Evolutionary conservation across 768 basidiomycete genomes (phyloP).

Genomic region (Solioccasus polychromus): DNA sequence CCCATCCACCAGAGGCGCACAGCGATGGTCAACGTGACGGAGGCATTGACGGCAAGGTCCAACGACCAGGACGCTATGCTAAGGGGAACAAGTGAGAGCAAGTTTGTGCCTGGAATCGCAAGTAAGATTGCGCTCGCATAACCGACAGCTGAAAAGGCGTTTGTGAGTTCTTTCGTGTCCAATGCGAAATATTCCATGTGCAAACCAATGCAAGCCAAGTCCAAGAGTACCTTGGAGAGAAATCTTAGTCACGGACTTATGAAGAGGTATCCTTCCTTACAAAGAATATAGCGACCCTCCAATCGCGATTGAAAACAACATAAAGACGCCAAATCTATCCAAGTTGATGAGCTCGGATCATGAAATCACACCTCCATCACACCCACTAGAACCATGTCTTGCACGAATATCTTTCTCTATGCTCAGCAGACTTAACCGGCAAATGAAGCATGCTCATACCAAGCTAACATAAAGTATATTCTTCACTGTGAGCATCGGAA

Average conservation of each 20-base stretch:
- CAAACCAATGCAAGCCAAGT: constrained; percentile 19
- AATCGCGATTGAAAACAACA: constrained; percentile 19
- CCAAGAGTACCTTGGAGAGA: constrained; percentile 17
- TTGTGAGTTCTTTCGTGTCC: neutral
- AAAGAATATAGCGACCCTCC: constrained; percentile 17
- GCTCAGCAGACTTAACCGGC: neutral
- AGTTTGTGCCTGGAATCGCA: constrained; percentile 7
- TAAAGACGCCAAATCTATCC: constrained; percentile 24
- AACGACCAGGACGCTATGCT: constrained; percentile 17
- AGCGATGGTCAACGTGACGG: constrained; percentile 22
- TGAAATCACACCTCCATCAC: neutral
- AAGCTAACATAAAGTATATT: constrained; percentile 11
- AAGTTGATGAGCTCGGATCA: neutral
- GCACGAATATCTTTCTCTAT: constrained; percentile 10
- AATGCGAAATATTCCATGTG: neutral
- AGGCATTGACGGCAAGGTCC: constrained; percentile 20
- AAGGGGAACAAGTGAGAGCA: constrained; percentile 5
- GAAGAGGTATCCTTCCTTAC: constrained; percentile 5
- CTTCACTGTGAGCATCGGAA: constrained; percentile 14
- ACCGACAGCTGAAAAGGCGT: constrained; percentile 3
- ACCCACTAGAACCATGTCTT: constrained; percentile 17
- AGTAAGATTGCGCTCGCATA: constrained; percentile 12
- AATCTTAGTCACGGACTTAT: neutral
- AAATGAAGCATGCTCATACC: constrained; percentile 1
- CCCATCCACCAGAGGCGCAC: constrained; percentile 19